Base-by-base conservation (phyloP, 352 stramenopile species). In the Elongisporangium anandrum region DNA sequence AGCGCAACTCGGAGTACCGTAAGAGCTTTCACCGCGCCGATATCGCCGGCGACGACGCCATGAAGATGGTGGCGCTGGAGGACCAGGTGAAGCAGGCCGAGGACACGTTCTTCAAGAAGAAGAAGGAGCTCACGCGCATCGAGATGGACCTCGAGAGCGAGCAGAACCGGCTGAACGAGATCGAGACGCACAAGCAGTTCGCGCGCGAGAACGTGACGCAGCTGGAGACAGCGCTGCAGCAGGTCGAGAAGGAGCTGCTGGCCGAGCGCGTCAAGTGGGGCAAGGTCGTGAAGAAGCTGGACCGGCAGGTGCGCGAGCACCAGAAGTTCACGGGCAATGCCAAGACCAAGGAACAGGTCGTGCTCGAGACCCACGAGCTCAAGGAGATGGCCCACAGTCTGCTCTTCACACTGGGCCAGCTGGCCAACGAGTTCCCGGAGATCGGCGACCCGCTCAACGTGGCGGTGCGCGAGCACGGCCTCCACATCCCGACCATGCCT, bases 391-490 rank as follows among this genome's bases (percentile, higher is more conserved):
- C 77, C 52, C 81, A 79, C 60, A 88, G 74, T 61, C 79, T 98
- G 51, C 74, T 97, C 8, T 96, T 96, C 75, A 96, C 93, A 26
- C 70, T 98, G 6, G 82, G 90, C 7, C 92, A 98, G 63, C 84
- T 98, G 38, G 85, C 85, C 19, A 87, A 95, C 54, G 92, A 98
- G 73, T 98, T 98, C 64, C 89, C 93, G 4, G 93, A 98, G 72
- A 90, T 98, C 56, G 81, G 84, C 52, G 90, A 98, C 54, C 50
- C 72, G 17, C 66, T 98, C 21, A 74, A 81, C 7, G 66, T 65
- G 19, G 75, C 79, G 9, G 79, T 98, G 47, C 74, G 85, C 26
- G 84, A 83, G 8, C 77, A 76, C 21, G 86, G 89, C 16, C 76
- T 98, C 55, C 75, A 82, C 59, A 85, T 97, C 59, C 88, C 88